These are phyloP conservation scores for Platanthera guangdongensis DNA, from an alignment of 106 monocot genomes.

Conservation along the genomic window DNA sequence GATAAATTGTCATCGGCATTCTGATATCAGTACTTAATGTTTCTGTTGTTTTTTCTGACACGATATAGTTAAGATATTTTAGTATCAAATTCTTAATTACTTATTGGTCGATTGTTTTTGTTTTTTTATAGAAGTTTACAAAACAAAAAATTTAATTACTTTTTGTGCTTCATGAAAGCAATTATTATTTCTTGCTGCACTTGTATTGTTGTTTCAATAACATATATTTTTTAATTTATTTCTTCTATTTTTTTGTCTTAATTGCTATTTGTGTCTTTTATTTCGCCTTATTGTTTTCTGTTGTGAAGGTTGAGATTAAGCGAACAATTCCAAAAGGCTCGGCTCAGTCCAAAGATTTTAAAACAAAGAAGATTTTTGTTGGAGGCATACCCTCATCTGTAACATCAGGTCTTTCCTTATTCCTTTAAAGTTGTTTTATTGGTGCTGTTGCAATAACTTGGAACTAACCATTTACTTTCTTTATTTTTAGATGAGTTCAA, in stretches of 20 bases:
- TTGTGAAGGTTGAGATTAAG: slow-evolving; percentile 86
- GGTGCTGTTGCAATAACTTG: not conserved
- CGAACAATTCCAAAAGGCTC: slow-evolving; percentile 94
- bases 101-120: too few species aligned
- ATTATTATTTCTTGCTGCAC: not conserved
- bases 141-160: too few species aligned
- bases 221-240: not conserved
- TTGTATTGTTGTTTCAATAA: not conserved
- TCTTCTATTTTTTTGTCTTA: not conserved
- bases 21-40: too few species aligned
- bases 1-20: too few species aligned
- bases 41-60: too few species aligned
- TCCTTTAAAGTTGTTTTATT: not conserved
- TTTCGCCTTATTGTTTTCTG: not conserved
- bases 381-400: slow-evolving; percentile 74
- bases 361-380: slow-evolving; percentile 97
- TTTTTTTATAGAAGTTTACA: too few species aligned
- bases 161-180: not conserved
- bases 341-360: slow-evolving; percentile 62
- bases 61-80: too few species aligned
- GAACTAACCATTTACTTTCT: not conserved
- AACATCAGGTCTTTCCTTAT: slow-evolving; percentile 47
- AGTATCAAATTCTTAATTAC: too few species aligned
- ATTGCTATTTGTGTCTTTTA: not conserved
- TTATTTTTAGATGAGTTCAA: slow-evolving; percentile 70